Evolutionary conservation across 2,329 filamentous ascomycete species (phyloP).

Genomic region (Nigrospora osmanthi): DNA sequence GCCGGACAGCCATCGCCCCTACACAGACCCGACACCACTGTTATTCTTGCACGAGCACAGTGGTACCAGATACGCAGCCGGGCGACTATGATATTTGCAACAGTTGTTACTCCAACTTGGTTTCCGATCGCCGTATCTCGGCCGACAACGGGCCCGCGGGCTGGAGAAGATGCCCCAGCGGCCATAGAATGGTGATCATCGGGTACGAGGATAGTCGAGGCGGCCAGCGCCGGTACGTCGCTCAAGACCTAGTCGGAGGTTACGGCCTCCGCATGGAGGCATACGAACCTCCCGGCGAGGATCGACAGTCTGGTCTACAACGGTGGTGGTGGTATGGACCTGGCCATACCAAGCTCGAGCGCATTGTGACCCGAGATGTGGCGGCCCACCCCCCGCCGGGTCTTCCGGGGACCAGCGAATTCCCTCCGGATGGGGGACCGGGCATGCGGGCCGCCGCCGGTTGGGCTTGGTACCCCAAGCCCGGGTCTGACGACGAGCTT

Average conservation of each 20-base stretch:
- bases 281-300: constrained; percentile 23
- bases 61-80: constrained; percentile 32
- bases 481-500: constrained; percentile 63
- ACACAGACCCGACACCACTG: constrained; percentile 72
- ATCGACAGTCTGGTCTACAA: constrained; percentile 25
- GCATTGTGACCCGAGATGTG: constrained; percentile 44
- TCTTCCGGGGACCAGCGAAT: constrained; percentile 25
- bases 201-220: constrained; percentile 63
- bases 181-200: constrained; percentile 79
- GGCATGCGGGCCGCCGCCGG: constrained; percentile 56
- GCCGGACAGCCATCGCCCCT: constrained; percentile 63
- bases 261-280: constrained; percentile 56
- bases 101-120: constrained; percentile 65
- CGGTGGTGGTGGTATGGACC: constrained; percentile 43
- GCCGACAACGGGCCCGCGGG: constrained; percentile 69
- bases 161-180: constrained; percentile 74
- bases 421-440: constrained; percentile 69
- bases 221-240: constrained; percentile 59
- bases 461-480: constrained; percentile 73
- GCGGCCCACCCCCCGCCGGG: constrained; percentile 31
- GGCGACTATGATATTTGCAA: constrained; percentile 88
- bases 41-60: constrained; percentile 56
- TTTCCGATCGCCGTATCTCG: constrained; percentile 56
- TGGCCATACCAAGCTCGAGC: constrained; percentile 28
- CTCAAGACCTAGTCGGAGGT: constrained; percentile 72